Evolutionary conservation across 352 stramenopile genomes (phyloP).

Genomic region (Phytophthora boehmeriae): DNA sequence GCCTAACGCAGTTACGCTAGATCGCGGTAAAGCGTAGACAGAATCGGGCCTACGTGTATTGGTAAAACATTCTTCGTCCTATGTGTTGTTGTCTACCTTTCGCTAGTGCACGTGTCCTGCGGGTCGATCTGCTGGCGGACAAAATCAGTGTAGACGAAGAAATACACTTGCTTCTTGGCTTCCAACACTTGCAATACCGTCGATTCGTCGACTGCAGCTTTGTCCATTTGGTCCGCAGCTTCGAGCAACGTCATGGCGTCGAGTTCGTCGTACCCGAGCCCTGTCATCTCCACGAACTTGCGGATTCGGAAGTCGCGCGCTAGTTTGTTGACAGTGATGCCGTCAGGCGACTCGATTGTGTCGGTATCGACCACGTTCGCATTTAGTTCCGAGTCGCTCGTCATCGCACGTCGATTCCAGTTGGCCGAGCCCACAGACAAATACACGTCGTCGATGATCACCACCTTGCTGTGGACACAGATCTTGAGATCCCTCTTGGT

Average conservation of each 20-base stretch:
- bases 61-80: too few species aligned
- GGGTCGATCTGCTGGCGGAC: constrained; percentile 21
- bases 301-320: constrained; percentile 57
- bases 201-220: constrained; percentile 17
- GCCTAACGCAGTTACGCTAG: too few species aligned
- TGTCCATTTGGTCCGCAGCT: constrained; percentile 38
- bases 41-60: too few species aligned
- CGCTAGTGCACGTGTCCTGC: constrained; percentile 13
- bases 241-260: constrained; percentile 47
- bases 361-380: constrained; percentile 55
- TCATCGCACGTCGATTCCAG: constrained; percentile 54
- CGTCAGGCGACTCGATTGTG: constrained; percentile 22
- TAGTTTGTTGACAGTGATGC: constrained; percentile 38
- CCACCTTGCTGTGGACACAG: constrained; percentile 60
- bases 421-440: constrained; percentile 59
- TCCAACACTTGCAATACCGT: constrained; percentile 37
- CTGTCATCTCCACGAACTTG: constrained; percentile 67
- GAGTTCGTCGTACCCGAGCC: constrained; percentile 40
- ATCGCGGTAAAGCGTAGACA: too few species aligned
- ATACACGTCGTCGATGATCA: constrained; percentile 69
- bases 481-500: constrained; percentile 41
- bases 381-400: constrained; percentile 56
- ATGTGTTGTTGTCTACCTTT: not conserved
- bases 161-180: constrained; percentile 4
- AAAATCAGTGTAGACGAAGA: constrained; percentile 5